Conservation (phyloP, 345 rosid species). For the Arabis alpina region DNA sequence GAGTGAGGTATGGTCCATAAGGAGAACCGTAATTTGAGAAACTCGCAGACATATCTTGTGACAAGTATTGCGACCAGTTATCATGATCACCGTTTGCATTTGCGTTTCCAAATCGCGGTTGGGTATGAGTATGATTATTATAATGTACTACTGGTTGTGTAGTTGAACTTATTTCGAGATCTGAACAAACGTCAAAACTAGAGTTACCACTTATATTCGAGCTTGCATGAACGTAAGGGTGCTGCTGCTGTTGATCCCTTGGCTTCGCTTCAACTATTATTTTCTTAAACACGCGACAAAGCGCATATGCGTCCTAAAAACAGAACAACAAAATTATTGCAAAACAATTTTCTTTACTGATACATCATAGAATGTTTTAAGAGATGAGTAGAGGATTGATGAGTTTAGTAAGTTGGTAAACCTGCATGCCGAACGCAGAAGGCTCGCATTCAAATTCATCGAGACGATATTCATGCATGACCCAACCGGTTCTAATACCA, state of each 20-base stretch:
- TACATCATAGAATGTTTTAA: background rate
- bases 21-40: constrained; percentile 46
- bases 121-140: constrained; percentile 16
- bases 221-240: constrained; percentile 31
- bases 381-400: background rate
- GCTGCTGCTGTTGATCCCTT: constrained; percentile 45
- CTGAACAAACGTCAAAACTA: constrained; percentile 52
- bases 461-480: constrained; percentile 97
- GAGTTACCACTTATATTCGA: constrained; percentile 48
- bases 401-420: constrained; percentile 20
- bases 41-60: constrained; percentile 54
- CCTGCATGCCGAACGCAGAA: constrained; percentile 71
- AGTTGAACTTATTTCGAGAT: constrained; percentile 48
- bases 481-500: constrained; percentile 92
- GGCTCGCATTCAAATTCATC: constrained; percentile 83
- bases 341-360: background rate
- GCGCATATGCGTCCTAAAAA: constrained; percentile 85
- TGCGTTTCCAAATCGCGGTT: constrained; percentile 42
- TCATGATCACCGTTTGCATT: constrained; percentile 38
- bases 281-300: constrained; percentile 92
- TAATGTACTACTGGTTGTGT: constrained; percentile 41
- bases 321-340: background rate
- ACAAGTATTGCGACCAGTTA: constrained; percentile 55
- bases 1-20: constrained; percentile 47
- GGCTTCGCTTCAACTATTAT: constrained; percentile 57